These are phyloP conservation scores for Pyrenophora graminea DNA, from an alignment of 2,329 filamentous ascomycete species.

Conservation along the genomic window DNA sequence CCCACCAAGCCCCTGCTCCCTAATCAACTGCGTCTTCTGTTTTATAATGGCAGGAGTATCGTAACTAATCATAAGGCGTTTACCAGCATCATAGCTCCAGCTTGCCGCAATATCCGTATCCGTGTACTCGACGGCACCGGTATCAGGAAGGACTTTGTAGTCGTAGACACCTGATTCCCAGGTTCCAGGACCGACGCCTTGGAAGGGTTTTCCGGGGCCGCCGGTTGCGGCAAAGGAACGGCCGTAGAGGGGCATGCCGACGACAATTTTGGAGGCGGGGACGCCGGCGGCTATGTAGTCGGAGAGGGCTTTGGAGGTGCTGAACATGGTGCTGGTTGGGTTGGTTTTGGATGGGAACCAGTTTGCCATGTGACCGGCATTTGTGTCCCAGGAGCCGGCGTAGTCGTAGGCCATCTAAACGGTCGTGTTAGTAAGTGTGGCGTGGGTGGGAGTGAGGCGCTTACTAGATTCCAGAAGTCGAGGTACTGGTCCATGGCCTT, in stretches of 20 bases:
- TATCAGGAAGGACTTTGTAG: slow-evolving; percentile 41
- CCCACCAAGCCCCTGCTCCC: slow-evolving; percentile 37
- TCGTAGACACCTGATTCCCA: slow-evolving; percentile 46
- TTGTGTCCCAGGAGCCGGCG: slow-evolving; percentile 42
- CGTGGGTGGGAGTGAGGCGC: not conserved
- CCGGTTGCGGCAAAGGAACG: slow-evolving; percentile 42
- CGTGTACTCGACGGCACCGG: slow-evolving; percentile 28
- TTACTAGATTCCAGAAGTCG: slow-evolving; percentile 59
- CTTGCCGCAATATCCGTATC: slow-evolving; percentile 33
- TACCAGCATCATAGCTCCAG: slow-evolving; percentile 36
- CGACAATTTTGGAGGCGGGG: slow-evolving; percentile 39
- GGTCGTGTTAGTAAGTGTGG: not conserved
- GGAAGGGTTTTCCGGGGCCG: slow-evolving; percentile 39
- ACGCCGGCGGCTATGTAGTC: slow-evolving; percentile 42
- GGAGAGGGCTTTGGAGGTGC: slow-evolving; percentile 35
- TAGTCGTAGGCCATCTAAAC: slow-evolving; percentile 81
- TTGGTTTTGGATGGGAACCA: slow-evolving; percentile 30
- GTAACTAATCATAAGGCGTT: slow-evolving; percentile 37
- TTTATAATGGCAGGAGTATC: slow-evolving; percentile 41
- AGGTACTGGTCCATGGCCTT: slow-evolving; percentile 53
- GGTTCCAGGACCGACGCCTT: slow-evolving; percentile 37
- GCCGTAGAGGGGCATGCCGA: slow-evolving; percentile 47
- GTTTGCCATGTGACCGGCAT: slow-evolving; percentile 43
- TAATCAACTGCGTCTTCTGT: slow-evolving; percentile 35
- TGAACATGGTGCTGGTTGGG: slow-evolving; percentile 40